Conservation (phyloP, 495 filamentous ascomycete species). For the Penicillium daleae region DNA sequence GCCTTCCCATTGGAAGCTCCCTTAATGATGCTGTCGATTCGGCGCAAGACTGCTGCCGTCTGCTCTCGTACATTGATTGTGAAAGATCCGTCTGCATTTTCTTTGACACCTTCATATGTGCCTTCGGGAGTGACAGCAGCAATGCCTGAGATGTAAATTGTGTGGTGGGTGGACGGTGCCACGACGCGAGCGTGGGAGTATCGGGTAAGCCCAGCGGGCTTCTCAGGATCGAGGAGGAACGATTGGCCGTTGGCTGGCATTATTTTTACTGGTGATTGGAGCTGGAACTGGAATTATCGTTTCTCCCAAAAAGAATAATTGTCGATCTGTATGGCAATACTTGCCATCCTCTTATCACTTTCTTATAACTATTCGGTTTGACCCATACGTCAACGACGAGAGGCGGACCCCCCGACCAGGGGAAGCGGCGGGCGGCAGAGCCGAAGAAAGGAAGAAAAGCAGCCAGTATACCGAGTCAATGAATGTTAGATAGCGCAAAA, state of each 20-base stretch:
- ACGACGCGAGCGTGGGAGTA: constrained; percentile 40
- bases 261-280: too few species aligned
- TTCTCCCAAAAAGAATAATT: neutral
- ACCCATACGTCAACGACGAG: neutral
- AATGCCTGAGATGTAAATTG: constrained; percentile 41
- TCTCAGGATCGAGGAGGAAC: constrained; percentile 41
- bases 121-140: constrained; percentile 27
- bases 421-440: neutral
- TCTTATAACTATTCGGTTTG: neutral
- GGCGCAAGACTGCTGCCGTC: constrained; percentile 36
- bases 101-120: constrained; percentile 30
- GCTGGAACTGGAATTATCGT: too few species aligned
- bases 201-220: constrained; percentile 25
- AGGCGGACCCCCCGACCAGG: neutral
- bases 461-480: neutral
- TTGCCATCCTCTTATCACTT: neutral
- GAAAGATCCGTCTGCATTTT: constrained; percentile 37
- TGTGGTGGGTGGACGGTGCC: constrained; percentile 33
- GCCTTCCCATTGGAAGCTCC: constrained; percentile 37
- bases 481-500: neutral
- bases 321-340: neutral
- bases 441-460: neutral
- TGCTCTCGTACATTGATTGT: constrained; percentile 35
- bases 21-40: constrained; percentile 40
- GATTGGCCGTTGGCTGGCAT: constrained; percentile 39